A percentile compares a stretch with the other conserved stretches of the same genome.
Conservation (phyloP, 345 rosid species). For the Balakata baccata region DNA sequence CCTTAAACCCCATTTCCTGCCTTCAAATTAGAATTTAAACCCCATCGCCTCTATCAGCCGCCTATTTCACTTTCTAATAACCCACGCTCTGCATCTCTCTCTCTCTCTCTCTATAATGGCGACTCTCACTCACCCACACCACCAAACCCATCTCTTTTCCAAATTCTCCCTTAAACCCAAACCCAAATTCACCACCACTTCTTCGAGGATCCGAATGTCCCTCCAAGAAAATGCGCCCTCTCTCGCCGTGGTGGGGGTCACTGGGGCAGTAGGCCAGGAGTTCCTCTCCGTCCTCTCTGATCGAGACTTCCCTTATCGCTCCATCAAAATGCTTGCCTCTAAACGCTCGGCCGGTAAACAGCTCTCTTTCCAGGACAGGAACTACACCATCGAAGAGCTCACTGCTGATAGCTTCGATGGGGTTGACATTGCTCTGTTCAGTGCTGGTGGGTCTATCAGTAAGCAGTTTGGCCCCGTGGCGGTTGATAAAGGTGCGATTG, state of each 20-base stretch:
- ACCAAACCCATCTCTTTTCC: slow-evolving; percentile 35
- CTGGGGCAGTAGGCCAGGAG: slow-evolving; percentile 94
- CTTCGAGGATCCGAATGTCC: slow-evolving; percentile 63
- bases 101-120: slow-evolving; percentile 24
- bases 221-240: slow-evolving; percentile 76
- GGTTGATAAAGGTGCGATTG: slow-evolving; percentile 69
- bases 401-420: slow-evolving; percentile 74
- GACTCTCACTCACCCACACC: slow-evolving; percentile 14
- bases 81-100: background rate
- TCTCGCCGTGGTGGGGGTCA: slow-evolving; percentile 85
- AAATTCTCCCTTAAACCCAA: slow-evolving; percentile 26
- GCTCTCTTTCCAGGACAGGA: slow-evolving; percentile 54
- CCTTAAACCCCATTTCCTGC: too few species aligned
- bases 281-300: slow-evolving; percentile 84
- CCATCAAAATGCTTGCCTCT: slow-evolving; percentile 92
- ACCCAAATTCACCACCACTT: slow-evolving; percentile 28
- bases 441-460: slow-evolving; percentile 95
- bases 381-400: slow-evolving; percentile 74
- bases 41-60: slow-evolving; percentile 11
- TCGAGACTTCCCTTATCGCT: slow-evolving; percentile 85
- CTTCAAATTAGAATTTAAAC: background rate
- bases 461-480: slow-evolving; percentile 77
- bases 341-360: slow-evolving; percentile 87
- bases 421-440: slow-evolving; percentile 77
- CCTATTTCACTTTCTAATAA: background rate